Conservation (phyloP, 2,329 filamentous ascomycete species). For the Fusarium staphyleae region DNA sequence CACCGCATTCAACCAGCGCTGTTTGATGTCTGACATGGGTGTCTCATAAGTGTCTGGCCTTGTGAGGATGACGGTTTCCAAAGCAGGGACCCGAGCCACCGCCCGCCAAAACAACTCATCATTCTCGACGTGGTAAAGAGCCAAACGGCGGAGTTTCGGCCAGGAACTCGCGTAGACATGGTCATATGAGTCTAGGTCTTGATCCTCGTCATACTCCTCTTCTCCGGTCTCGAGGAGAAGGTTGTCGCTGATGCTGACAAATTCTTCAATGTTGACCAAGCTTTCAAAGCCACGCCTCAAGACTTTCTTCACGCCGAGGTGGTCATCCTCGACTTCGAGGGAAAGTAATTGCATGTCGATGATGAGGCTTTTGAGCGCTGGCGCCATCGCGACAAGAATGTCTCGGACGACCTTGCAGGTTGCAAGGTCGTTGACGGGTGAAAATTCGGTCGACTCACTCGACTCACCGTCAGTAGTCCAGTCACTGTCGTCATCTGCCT, state of each 20-base stretch:
- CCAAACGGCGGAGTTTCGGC: constrained; percentile 33
- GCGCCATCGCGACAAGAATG: constrained; percentile 18
- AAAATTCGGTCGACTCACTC: not conserved
- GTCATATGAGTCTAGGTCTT: constrained; percentile 9
- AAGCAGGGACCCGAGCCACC: constrained; percentile 1
- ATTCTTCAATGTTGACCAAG: constrained; percentile 34
- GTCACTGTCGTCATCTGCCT: not conserved
- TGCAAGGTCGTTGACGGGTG: constrained; percentile 6
- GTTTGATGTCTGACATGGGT: constrained; percentile 8
- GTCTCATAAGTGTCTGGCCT: not conserved
- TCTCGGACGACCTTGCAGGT: not conserved
- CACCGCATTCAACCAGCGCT: constrained; percentile 8
- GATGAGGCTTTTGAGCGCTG: constrained; percentile 16
- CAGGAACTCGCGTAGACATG: constrained; percentile 26
- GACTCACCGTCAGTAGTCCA: too few species aligned
- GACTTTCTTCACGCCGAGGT: not conserved
- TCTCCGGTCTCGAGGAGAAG: constrained; percentile 10
- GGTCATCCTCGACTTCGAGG: not conserved
- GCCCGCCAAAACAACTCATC: not conserved
- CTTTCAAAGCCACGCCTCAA: constrained; percentile 29
- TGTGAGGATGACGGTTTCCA: constrained; percentile 19
- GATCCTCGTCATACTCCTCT: not conserved
- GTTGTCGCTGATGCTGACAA: constrained; percentile 35
- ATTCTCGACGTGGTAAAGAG: constrained; percentile 14
- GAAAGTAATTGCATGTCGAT: constrained; percentile 35